Base-by-base conservation (phyloP, 805 yeast species). In the Yarrowia porcina region DNA sequence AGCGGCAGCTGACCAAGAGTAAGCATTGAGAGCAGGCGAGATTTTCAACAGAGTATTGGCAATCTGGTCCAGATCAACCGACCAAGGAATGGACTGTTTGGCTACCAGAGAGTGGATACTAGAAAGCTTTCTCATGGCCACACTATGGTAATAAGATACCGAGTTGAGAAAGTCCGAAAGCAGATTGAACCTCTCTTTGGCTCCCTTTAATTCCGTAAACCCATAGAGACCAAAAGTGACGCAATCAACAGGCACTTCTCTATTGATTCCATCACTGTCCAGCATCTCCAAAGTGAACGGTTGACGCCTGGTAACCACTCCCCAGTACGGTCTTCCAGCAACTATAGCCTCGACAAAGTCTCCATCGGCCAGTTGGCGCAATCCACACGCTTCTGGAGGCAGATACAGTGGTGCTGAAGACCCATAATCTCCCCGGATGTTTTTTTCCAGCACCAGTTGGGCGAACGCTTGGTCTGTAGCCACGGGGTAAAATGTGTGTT, bases 331-430 rank as follows among this genome's bases (percentile, higher is more conserved):
- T 20, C 23, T 28, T 25, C 61, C 49, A 0, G 47, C 38, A n/a
- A 56, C 49, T 7, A 39, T 41, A 20, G 39, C 61, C 20, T 56
- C 61, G 11, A 56, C 61, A 30, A 56, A 56, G 49, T 56, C 61
- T 15, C 61, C 61, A 4, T 3, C 10, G 1, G 36, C 49, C 23
- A 56, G 49, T 15, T 39, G 61, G 27, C 39, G 49, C 17, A 56
- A 21, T n/a, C 61, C 61, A 6, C 61, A 39, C 13, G 49, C 61
- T 30, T 56, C 61, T 20, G 61, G 61, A 2, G 49, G 49, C 28
- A 56, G 61, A 18, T 39, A 56, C 15, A 39, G 20, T n/a, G 61
- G 61, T 4, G 10, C 13, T 10, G 32, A 2, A 6, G 27, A 1
- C 21, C 41, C 28, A 23, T n/a, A 32, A n/a, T 35, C 32, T 21